Base-by-base conservation (phyloP, 1,284 basidiomycete species). In the Somion occarium region DNA sequence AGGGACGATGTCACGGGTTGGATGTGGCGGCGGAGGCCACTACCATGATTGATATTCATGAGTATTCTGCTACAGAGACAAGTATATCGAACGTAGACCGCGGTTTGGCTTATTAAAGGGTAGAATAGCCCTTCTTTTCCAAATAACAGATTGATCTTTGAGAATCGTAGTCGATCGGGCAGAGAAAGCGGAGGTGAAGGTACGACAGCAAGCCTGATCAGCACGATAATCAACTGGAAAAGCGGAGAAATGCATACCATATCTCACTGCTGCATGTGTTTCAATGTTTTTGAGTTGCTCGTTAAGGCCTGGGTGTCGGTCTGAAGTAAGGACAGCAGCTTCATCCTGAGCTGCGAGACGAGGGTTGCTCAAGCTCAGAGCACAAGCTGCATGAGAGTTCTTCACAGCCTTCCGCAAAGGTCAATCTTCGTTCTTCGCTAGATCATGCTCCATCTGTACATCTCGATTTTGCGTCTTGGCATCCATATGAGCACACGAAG, bases 41-140 rank as follows among this genome's bases (percentile, higher is more conserved):
- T 88, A 57, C 5, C 48, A 46, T 24, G 48, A 41, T 25, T 15
- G n/a, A 18, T 19, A 15, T 34, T 20, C 9, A 11, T 2, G 22
- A 4, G 42, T 20, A 25, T 7, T 48, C 12, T 46, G 30, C 13
- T 24, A 11, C 19, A 37, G 52, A 38, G 2, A 18, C 23, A 38
- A 43, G 26, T 20, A 45, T 51, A 26, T 24, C 38, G 13, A 22
- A 76, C 85, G 47, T 69, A 90, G 88, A 18, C 83, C 85, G 51
- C 88, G 80, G 61, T 80, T 76, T 2, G 88, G 88, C 61, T 91
- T 88, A 55, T 85, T 88, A 62, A 90, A 90, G 61, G 90, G 88
- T 20, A 90, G 68, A 9, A 87, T 86, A 0, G 88, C 86, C 88
- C 88, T 90, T 85, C 59, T 78, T 84, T 62, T 91, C 88, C 1